Evolutionary conservation across 179 eudicot genomes (phyloP), one percentile per base, ranked within the genome.

Genomic region (Dionaea muscipula): DNA sequence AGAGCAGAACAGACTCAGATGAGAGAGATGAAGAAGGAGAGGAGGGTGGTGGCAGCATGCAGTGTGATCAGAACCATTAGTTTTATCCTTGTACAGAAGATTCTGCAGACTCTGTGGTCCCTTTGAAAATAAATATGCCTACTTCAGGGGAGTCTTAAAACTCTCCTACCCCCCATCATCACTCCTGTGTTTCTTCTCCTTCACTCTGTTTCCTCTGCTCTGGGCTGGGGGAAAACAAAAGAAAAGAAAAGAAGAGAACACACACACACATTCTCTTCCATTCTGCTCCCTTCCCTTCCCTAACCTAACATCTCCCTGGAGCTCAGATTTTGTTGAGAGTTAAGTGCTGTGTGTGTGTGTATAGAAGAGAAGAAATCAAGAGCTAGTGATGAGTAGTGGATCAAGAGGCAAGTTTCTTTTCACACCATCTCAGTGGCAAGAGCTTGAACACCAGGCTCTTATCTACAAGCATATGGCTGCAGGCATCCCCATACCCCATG

Each of bases 351-450:
- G 23, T 47, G 6, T 9, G 19, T 24, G 4, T 47, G 14, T 47
- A 23, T 22, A 9, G 10, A 23, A 2, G 21, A 47, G 14, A 0
- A 22, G 4, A 47, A 9, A 10, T 49, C 7, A 25, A 49, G 33
- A 15, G 48, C 18, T n/a, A n/a, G 20, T 20, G 24, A 26, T 25
- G 45, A 2, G 57, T 46, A 13, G 63, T 62, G 35, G 35, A 11
- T 31, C 35, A 21, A 65, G 76, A 49, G 71, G 19, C 56, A 79
- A 74, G 67, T 83, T 65, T 39, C 97, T 94, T 3, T 90, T 90
- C 69, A 86, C 97, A 11, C 82, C 87, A 35, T 60, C 82, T 16
- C 97, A 90, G 53, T 86, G 94, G 91, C 91, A 86, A 71, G 97
- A 90, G 39, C 88, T 90, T 38, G 97, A 90, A 48, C 82, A 84